Evolutionary conservation across 805 yeast genomes (phyloP), one percentile per base, ranked within the genome.

Genomic region (Starmerella kuoi): DNA sequence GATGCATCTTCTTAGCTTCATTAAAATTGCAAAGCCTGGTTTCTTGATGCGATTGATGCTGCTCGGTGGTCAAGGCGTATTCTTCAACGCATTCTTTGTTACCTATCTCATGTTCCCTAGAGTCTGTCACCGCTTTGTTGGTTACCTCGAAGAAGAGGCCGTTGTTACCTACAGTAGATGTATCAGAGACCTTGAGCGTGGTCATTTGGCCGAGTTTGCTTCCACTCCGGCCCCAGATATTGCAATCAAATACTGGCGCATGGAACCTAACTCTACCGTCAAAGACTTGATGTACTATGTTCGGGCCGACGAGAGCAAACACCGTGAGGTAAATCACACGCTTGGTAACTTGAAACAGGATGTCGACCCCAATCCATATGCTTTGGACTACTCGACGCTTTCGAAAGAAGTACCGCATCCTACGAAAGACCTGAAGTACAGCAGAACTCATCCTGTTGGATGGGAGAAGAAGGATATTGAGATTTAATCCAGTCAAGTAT

Each of bases 231-330:
- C 42, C 4, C 42, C 42, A 6, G 37, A 32, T n/a, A 32, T 39
- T 21, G 42, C 42, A 3, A 21, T 32, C 21, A 32, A 39, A 23
- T 39, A 39, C 26, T 39, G 42, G 42, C 21, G 24, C 20, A 39
- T 39, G 42, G 8, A 15, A 8, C 26, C 31, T 4, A 26, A 15
- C 17, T 14, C 42, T 23, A 23, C 42, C 8, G 42, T 39, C 15
- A 31, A 32, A 23, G 42, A 39, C 37, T 4, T 39, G 33, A 39
- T 39, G 26, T 39, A 39, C 37, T 39, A 39, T 24, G 35, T 39
- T 14, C 42, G 42, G n/a, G 42, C 42, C 12, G 42, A 39, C 30
- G 42, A 39, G 36, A 17, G 34, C 24, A 39, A 39, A 18, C 42
- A 39, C 37, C 25, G 42, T n/a, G 42, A 39, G 23, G 42, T 39